Evolutionary conservation across 2,329 filamentous ascomycete species (phyloP).

Genomic region (Calonectria ilicicola): DNA sequence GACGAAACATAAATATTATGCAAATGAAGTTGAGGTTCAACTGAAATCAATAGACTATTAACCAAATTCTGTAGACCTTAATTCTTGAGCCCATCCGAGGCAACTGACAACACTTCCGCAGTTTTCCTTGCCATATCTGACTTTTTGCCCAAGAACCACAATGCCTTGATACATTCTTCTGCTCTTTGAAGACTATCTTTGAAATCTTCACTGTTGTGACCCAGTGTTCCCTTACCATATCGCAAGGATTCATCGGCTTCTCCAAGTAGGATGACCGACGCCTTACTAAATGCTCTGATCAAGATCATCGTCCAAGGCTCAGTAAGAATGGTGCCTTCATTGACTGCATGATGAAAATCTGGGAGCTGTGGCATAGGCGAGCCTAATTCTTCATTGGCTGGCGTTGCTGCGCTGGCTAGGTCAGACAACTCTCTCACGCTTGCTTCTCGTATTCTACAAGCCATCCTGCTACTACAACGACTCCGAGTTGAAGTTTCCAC

Average conservation of each 20-base stretch:
- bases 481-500: constrained; percentile 27
- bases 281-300: constrained; percentile 64
- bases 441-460: constrained; percentile 53
- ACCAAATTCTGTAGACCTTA: background rate
- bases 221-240: constrained; percentile 31
- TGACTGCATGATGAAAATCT: constrained; percentile 65
- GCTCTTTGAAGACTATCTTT: constrained; percentile 51
- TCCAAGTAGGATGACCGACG: constrained; percentile 53
- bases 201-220: constrained; percentile 34
- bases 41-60: background rate
- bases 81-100: constrained; percentile 16
- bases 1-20: background rate
- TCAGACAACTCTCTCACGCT: constrained; percentile 61
- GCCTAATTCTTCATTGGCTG: constrained; percentile 32
- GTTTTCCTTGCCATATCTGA: constrained; percentile 57
- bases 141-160: constrained; percentile 67
- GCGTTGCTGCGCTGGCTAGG: constrained; percentile 59
- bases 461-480: constrained; percentile 46
- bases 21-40: background rate
- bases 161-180: constrained; percentile 61
- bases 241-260: constrained; percentile 39
- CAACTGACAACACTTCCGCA: constrained; percentile 34
- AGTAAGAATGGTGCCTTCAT: constrained; percentile 65
- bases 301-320: constrained; percentile 71
- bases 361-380: constrained; percentile 39